These are phyloP conservation scores for Micractinium conductrix DNA, from an alignment of 139 green algal species.

Conservation along the genomic window DNA sequence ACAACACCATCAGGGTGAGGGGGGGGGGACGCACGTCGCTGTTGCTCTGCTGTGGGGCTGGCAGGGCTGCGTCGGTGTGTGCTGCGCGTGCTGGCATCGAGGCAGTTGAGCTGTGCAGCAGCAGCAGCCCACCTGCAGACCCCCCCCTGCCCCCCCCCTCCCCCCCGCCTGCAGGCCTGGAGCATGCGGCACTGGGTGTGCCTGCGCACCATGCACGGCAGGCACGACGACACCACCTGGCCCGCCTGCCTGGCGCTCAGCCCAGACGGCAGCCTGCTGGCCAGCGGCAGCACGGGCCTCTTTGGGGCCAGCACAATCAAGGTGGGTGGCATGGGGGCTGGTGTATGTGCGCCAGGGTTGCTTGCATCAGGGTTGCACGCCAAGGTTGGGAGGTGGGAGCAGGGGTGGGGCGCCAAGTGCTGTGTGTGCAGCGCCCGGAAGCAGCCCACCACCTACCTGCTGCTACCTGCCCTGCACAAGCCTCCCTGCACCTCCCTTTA, in stretches of 20 bases:
- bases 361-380: too few species aligned
- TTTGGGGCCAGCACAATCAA: constrained; percentile 52
- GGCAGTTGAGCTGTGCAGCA: neutral
- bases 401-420: too few species aligned
- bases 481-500: neutral
- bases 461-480: neutral
- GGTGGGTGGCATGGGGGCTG: too few species aligned
- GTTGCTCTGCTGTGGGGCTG: too few species aligned
- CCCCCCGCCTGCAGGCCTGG: constrained; percentile 28
- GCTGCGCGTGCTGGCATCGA: neutral
- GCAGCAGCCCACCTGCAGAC: neutral
- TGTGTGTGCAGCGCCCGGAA: too few species aligned
- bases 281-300: constrained; percentile 29
- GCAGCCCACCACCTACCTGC: too few species aligned
- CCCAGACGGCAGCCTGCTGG: constrained; percentile 28
- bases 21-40: too few species aligned
- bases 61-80: neutral
- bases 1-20: constrained; percentile 47
- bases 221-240: constrained; percentile 49
- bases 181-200: constrained; percentile 43
- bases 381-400: too few species aligned
- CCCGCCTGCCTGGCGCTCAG: constrained; percentile 34
- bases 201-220: constrained; percentile 46
- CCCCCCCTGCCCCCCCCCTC: neutral
- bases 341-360: too few species aligned